phyloP scores from a whole-genome alignment of 2,329 filamentous ascomycete genomes.

The Talaromyces sp. region DNA sequence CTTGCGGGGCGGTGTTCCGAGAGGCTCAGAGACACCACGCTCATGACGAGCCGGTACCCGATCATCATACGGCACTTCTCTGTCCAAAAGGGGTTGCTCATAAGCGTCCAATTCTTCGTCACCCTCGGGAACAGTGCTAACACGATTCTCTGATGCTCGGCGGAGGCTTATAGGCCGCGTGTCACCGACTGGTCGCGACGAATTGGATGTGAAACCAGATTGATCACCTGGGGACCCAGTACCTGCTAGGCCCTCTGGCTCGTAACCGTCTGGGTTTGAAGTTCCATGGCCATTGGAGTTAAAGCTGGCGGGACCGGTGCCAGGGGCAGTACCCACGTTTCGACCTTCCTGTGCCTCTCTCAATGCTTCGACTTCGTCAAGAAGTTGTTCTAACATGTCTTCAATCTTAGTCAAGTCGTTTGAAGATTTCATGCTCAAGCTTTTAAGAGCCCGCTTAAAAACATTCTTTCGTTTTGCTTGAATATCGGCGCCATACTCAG shows the following conservation, averaged over 20 bases:
- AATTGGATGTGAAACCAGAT: conserved; percentile 68
- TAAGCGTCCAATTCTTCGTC: conserved; percentile 64
- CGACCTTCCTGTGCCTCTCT: conserved; percentile 54
- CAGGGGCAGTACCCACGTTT: conserved; percentile 17
- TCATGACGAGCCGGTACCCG: conserved; percentile 42
- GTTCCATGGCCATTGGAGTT: conserved; percentile 60
- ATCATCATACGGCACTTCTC: conserved; percentile 57
- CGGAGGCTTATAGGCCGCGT: conserved; percentile 45
- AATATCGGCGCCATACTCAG: conserved; percentile 53
- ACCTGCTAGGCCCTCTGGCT: conserved; percentile 74
- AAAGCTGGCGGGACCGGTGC: conserved; percentile 45
- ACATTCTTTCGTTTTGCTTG: conserved; percentile 83
- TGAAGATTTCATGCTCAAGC: conserved; percentile 78
- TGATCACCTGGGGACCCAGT: conserved; percentile 71
- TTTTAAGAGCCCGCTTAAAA: conserved; percentile 90
- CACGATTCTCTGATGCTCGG: conserved; percentile 66
- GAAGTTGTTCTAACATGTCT: conserved; percentile 84
- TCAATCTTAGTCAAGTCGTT: conserved; percentile 86
- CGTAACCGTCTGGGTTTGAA: conserved; percentile 70
- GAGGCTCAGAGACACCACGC: conserved; percentile 39
- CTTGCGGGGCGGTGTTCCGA: conserved; percentile 42
- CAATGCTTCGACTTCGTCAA: conserved; percentile 84
- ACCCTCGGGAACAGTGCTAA: conserved; percentile 83
- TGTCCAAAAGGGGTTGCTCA: conserved; percentile 47
- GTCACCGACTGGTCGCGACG: conserved; percentile 33